Percentiles rank a stretch among this genome's conserved stretches.
These are phyloP conservation scores for Thelonectria olida DNA, from an alignment of 2,329 filamentous ascomycete species.

Conservation along the genomic window DNA sequence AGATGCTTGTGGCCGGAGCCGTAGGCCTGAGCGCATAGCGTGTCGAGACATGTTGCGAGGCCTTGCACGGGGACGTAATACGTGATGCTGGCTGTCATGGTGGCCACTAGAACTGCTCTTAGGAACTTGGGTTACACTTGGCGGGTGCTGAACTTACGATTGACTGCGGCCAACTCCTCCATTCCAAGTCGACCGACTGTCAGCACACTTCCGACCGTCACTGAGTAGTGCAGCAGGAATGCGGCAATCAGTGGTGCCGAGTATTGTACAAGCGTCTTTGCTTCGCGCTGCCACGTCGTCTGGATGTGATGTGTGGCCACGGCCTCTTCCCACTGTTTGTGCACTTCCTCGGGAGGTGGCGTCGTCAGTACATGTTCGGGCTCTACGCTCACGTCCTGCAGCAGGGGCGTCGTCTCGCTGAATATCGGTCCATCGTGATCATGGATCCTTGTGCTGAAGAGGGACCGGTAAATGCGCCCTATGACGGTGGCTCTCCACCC, in stretches of 20 bases:
- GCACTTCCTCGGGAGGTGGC: conserved; percentile 26
- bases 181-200: conserved; percentile 78
- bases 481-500: conserved; percentile 12
- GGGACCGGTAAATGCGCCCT: conserved; percentile 19
- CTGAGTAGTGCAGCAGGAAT: conserved; percentile 80
- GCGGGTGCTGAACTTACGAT: conserved; percentile 37
- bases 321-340: conserved; percentile 75
- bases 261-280: conserved; percentile 78
- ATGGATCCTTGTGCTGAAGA: conserved; percentile 26
- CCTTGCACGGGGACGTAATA: conserved; percentile 81
- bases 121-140: neutral
- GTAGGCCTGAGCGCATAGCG: conserved; percentile 89
- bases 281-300: conserved; percentile 88
- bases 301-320: conserved; percentile 80
- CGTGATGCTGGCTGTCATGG: conserved; percentile 81
- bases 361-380: conserved; percentile 24
- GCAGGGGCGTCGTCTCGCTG: conserved; percentile 22
- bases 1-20: conserved; percentile 87
- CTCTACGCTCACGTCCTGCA: neutral
- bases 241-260: conserved; percentile 73
- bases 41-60: conserved; percentile 86
- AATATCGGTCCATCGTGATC: conserved; percentile 24
- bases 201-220: conserved; percentile 79
- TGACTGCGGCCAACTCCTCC: conserved; percentile 55
- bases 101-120: conserved; percentile 45